Base-by-base conservation (phyloP, 2,329 filamentous ascomycete genomes). In the Penicillium sp. region DNA sequence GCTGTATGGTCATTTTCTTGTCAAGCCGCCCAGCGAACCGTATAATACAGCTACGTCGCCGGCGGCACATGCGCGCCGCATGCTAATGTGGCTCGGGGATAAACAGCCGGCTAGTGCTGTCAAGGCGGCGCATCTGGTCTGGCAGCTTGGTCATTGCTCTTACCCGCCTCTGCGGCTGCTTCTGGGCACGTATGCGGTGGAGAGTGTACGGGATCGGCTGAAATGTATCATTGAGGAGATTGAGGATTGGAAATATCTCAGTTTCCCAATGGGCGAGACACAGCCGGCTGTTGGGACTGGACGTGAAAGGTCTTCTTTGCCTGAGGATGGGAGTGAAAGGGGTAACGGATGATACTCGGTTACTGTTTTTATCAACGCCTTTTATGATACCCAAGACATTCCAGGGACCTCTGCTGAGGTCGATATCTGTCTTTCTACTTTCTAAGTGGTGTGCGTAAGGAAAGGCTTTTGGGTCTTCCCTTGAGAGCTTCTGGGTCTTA, bases 71-170 rank as follows among this genome's bases (percentile, higher is more conserved):
- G 91, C 92, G 1, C 88, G 89, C 66, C 81, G 93, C 27, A 94
- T 97, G 81, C 85, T 97, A 11, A 91, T 96, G 72, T 97, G 94
- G 94, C 79, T 97, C 18, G 90, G 90, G 14, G 91, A 97, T 68
- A 84, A 90, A 58, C 93, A 97, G 73, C 93, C 93, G 4, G 94
- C 91, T 11, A 96, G 90, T 71, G 91, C 91, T 0, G 87, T 96
- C 51, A 96, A 95, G 74, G 93, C 91, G 56, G 91, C 91, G 2
- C 91, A 97, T 77, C 77, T 97, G 53, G 87, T 96, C 7, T 97
- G 94, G 94, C 87, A 97, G 77, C 76, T 97, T 40, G 94, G 88
- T 0, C 94, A 97, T 77, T 97, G 93, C 75, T 88, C 86, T n/a
- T 97, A 91, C 70, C 94, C 94, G 46, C 94, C 94, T 0, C 72